Percentiles rank a stretch among this genome's conserved stretches.
These are phyloP conservation scores for Diaporthe aspalathi DNA, from an alignment of 2,329 filamentous ascomycete genomes.

Conservation along the genomic window DNA sequence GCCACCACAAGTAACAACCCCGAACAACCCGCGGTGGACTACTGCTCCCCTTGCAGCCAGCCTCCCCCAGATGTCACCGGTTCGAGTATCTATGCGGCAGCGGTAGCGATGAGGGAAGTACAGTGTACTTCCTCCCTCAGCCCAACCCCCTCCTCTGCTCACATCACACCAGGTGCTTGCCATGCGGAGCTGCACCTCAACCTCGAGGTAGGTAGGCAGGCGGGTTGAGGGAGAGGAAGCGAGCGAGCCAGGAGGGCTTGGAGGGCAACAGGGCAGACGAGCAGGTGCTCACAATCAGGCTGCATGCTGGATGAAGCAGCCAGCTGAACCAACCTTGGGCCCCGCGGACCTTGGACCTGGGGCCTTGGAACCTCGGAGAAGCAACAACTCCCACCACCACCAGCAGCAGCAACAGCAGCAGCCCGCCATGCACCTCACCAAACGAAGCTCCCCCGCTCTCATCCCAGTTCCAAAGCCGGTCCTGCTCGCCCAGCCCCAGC, in stretches of 20 bases:
- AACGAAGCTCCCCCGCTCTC: constrained; percentile 15
- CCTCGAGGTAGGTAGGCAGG: constrained; percentile 2
- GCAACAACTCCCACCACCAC: background rate
- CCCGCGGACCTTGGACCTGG: too few relatives aligned
- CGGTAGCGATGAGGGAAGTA: background rate
- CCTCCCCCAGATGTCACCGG: background rate
- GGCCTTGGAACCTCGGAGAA: constrained; percentile 27
- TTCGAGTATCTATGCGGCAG: background rate
- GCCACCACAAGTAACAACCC: constrained; percentile 14
- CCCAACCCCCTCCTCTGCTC: background rate
- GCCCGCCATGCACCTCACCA: background rate
- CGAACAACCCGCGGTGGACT: background rate
- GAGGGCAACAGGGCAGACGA: background rate
- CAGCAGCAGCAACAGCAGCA: background rate
- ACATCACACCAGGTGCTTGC: constrained; percentile 8
- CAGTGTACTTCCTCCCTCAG: background rate
- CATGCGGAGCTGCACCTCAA: background rate
- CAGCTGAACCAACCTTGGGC: constrained; percentile 35
- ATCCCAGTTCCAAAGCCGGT: constrained; percentile 10
- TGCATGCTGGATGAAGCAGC: constrained; percentile 25
- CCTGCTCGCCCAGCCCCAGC: background rate
- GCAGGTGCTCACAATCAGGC: constrained; percentile 17
- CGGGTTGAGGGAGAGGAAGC: background rate
- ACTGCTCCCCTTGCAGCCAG: constrained; percentile 18
- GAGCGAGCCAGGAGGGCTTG: background rate